Evolutionary conservation across 805 yeast species (phyloP).

Genomic region (Yarrowia bubula): DNA sequence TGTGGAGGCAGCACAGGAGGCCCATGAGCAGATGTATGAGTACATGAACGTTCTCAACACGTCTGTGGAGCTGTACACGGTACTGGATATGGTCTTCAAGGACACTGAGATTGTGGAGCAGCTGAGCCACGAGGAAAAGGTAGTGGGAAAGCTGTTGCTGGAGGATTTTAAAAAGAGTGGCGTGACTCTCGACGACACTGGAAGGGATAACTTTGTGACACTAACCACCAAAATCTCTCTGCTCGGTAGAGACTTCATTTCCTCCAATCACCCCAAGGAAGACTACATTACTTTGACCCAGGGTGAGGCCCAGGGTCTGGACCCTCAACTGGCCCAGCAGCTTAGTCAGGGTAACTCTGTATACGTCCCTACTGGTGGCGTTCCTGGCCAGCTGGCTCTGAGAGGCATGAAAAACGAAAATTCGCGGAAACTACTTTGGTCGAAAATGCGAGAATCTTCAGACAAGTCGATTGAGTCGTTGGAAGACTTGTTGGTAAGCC

Average conservation of each 20-base stretch:
- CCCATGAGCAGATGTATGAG: conserved; percentile 86
- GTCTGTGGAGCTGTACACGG: conserved; percentile 64
- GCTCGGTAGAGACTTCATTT: conserved; percentile 73
- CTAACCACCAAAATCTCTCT: conserved; percentile 78
- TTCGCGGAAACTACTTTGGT: conserved; percentile 71
- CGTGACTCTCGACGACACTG: conserved; percentile 64
- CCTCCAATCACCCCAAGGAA: conserved; percentile 43
- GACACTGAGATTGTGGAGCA: conserved; percentile 41
- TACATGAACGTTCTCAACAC: conserved; percentile 93
- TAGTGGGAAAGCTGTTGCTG: conserved; percentile 75
- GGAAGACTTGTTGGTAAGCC: conserved; percentile 56
- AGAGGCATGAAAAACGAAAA: conserved; percentile 54
- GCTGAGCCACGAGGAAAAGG: conserved; percentile 69
- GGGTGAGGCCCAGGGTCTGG: conserved; percentile 38
- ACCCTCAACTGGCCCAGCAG: conserved; percentile 36
- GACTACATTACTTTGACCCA: conserved; percentile 32
- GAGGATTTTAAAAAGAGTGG: conserved; percentile 91
- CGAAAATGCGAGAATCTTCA: conserved; percentile 64
- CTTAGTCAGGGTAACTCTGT: conserved; percentile 30
- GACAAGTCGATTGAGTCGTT: conserved; percentile 59
- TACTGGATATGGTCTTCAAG: conserved; percentile 55
- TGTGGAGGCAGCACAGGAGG: conserved; percentile 76
- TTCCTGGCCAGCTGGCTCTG: conserved; percentile 62
- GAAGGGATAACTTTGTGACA: conserved; percentile 68
- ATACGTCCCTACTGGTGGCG: conserved; percentile 57